Base-by-base conservation (phyloP, 148 eudicot genomes). In the Camellia sinensis region DNA sequence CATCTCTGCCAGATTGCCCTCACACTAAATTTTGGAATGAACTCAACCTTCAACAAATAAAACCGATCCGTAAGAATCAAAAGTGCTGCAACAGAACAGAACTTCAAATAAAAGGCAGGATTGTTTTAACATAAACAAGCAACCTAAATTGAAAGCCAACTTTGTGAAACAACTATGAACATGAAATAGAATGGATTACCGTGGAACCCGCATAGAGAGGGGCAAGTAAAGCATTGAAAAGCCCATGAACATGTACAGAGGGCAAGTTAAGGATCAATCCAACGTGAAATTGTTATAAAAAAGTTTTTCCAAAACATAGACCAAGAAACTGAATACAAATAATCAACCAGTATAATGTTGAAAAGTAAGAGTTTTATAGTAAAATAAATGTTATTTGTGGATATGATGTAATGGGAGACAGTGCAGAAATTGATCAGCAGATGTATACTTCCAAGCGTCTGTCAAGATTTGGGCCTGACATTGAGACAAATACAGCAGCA, bases 1-100 rank as follows among this genome's bases (percentile, higher is more conserved):
- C 97, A 96, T 88, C 94, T 93, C 84, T 96, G 93, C 99, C 99
- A 96, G 86, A 96, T 91, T 84, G 98, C 98, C 43, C 99, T 92
- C 79, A 96, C 99, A 80, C 98, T 93, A 80, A 96, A 96, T 86
- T 96, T 96, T 80, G 99, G 97, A 85, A 96, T 87, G 88, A 96
- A 96, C 78, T 96, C 95, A 82, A 96, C 99, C 99, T 96, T 80
- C 85, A 87, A 84, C n/a, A 73, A 66, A 53, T 44, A n/a, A 48
- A 73, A 64, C 53, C 43, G 14, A 57, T 48, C 60, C 54, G 17
- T 79, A 65, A 83, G 50, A 52, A 45, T 62, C 22, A 62, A 80
- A 68, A 59, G 4, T 12, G 61, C 50, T 69, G 66, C 56, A 61
- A 76, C 40, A 59, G 67, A 65, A 71, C 48, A 63, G 6, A 46